Base-by-base conservation (phyloP, 108 stramenopile genomes). In the Stephanodiscus triporus region DNA sequence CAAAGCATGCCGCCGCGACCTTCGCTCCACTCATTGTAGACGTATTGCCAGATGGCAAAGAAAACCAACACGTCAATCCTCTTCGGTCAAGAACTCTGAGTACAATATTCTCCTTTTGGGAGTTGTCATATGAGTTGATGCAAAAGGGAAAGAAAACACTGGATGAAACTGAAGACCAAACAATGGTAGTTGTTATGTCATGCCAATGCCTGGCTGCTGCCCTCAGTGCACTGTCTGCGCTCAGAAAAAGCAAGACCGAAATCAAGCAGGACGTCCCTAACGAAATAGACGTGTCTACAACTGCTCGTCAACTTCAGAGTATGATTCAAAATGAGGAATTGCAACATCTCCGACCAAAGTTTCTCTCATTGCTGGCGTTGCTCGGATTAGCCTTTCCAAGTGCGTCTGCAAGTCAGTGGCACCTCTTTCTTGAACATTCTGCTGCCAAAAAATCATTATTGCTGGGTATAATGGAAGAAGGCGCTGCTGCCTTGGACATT, bases 1-100 rank as follows among this genome's bases (percentile, higher is more conserved):
- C 81, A 22, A 85, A 76, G 37, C 77, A 82, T 59, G 82, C 83
- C 63, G 59, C 87, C 26, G 85, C 87, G 22, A 85, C 89, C 22
- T 43, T 92, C 20, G 81, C 87, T 19, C 89, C 91, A 10, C 77
- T 89, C 43, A 82, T 89, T 22, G 59, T 86, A 29, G 88, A 88
- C 66, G 80, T 92, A 0, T 42, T 59, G 9, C 54, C 51, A 0
- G 70, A 78, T 57, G 88, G 89, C 13, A 69, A 74, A 43, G 87
- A 89, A 71, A 75, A 77, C 64, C 58, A 66, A 53, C 50, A 63
- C 11, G 9, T 48, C 10, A 92, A 92, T 80, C 88, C 88, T 24
- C 68, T 88, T 53, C 77, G 87, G n/a, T 29, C 50, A 16, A 58
- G 71, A 54, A 56, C 85, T 13, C 73, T 87, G 17, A 51, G 37